Conservation (phyloP, 1,284 basidiomycete species). For the Ganoderma sp. region DNA sequence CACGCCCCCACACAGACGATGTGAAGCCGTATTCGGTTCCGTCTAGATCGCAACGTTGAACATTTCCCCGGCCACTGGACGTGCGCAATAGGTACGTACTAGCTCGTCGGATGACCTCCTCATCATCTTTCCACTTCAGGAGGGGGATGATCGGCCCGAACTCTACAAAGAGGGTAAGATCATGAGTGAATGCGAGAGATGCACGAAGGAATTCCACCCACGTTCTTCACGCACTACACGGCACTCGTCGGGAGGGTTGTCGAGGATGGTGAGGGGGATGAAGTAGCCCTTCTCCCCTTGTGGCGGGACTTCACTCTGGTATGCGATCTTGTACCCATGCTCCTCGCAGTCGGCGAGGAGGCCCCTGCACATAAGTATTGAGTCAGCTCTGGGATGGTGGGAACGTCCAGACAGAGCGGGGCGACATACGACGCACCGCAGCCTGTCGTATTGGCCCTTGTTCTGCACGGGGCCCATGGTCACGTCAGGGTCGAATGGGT, state of each 20-base stretch:
- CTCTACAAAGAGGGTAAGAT: slow-evolving; percentile 10
- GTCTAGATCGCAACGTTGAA: slow-evolving; percentile 9
- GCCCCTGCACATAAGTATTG: slow-evolving; percentile 5
- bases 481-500: slow-evolving; percentile 23
- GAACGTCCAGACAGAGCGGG: background rate
- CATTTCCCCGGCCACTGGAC: background rate
- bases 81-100: slow-evolving; percentile 12
- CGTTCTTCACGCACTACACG: slow-evolving; percentile 28
- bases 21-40: slow-evolving; percentile 20
- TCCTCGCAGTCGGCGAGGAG: slow-evolving; percentile 24
- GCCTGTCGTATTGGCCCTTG: slow-evolving; percentile 20
- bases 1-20: slow-evolving; percentile 19
- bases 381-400: background rate
- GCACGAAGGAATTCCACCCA: slow-evolving; percentile 6
- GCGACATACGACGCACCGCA: slow-evolving; percentile 16
- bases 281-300: slow-evolving; percentile 22
- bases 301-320: slow-evolving; percentile 15
- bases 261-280: slow-evolving; percentile 24
- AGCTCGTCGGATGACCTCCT: slow-evolving; percentile 25
- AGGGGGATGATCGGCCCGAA: slow-evolving; percentile 29
- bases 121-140: slow-evolving; percentile 30
- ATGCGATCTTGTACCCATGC: slow-evolving; percentile 25
- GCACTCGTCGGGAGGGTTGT: slow-evolving; percentile 30
- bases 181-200: background rate
- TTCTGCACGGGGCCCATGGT: slow-evolving; percentile 29